Base-by-base conservation (phyloP, 495 filamentous ascomycete species). In the Oleoguttula mirabilis region DNA sequence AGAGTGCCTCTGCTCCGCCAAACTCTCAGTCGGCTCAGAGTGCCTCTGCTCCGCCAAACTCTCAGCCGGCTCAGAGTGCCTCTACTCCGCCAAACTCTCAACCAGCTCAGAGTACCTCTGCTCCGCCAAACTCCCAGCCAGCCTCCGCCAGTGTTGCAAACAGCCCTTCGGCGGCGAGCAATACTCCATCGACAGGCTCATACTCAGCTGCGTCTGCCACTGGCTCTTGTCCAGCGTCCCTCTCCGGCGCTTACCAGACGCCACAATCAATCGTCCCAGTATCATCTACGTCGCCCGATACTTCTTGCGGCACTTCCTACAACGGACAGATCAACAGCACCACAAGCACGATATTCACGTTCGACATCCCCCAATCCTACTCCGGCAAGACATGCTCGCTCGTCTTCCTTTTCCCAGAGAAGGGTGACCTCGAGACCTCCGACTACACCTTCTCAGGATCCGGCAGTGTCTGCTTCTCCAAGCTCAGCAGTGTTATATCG, bases 181-280 rank as follows among this genome's bases (percentile, higher is more conserved):
- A n/a, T n/a, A n/a, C n/a, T n/a, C n/a, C n/a, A n/a, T n/a, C n/a
- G n/a, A n/a, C n/a, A n/a, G n/a, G n/a, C n/a, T n/a, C n/a, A n/a
- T n/a, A n/a, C n/a, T n/a, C n/a, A n/a, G n/a, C n/a, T n/a, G n/a
- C n/a, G n/a, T n/a, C n/a, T n/a, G n/a, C n/a, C n/a, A n/a, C n/a
- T n/a, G n/a, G n/a, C n/a, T n/a, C 34, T 19, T 77, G 73, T 57
- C 68, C 71, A 10, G 62, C 70, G 1, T 62, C 66, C 22, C 60
- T 76, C 10, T 59, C 61, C 2, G 71, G 69, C 14, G 41, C 60
- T 5, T 79, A 66, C 44, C 62, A 79, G 48, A 75, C 61, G 51
- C 79, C 80, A 12, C 72, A 80, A 55, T 62, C 84, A 36, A 80
- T 84, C 43, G 55, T 84, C 20, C 74, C 75, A 1, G 59, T 83